Evolutionary conservation across 306 rosid species (phyloP), one percentile per base, ranked within the genome.

Genomic region (Echinosophora koreensis): DNA sequence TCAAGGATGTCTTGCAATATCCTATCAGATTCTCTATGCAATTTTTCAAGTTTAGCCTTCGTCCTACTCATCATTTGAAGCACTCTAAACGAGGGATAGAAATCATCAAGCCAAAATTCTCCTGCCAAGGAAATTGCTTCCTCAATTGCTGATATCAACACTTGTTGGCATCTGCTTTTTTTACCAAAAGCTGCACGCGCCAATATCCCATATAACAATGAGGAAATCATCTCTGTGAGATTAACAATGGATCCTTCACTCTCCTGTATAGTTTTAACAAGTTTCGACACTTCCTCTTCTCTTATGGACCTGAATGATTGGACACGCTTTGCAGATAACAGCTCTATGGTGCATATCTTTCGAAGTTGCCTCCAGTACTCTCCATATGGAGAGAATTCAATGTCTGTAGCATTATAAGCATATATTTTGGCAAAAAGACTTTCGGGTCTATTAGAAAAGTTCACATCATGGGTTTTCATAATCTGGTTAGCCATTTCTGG

Each of bases 331-430:
- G 59, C 2, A 0, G 74, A 77, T 16, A 82, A 17, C 4, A 79
- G 68, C 63, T 86, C 85, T 18, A 44, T 4, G 0, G 72, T 58
- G 63, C 87, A 83, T 22, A 86, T 73, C 47, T 77, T 86, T 59
- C 81, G 9, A 8, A 80, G 16, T 3, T 80, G 57, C 35, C 79
- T 77, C 85, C 85, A 82, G 2, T 77, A 83, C 0, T 74, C 62
- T 14, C 77, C 83, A 41, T 58, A 55, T 12, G 63, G 79, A 35
- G 44, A 46, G 41, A 77, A 68, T 9, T 0, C 46, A 1, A 83
- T 60, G 46, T 1, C 4, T 5, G 57, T 12, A 3, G 5, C 13
- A 27, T 77, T 66, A 39, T 80, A 80, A n/a, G 75, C 0, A 10
- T 30, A 1, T 27, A 22, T 6, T 46, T 17, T 55, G 0, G 65